Evolutionary conservation across 2,329 filamentous ascomycete species (phyloP), one percentile per base, ranked within the genome.

Genomic region (Davidsoniella australis): DNA sequence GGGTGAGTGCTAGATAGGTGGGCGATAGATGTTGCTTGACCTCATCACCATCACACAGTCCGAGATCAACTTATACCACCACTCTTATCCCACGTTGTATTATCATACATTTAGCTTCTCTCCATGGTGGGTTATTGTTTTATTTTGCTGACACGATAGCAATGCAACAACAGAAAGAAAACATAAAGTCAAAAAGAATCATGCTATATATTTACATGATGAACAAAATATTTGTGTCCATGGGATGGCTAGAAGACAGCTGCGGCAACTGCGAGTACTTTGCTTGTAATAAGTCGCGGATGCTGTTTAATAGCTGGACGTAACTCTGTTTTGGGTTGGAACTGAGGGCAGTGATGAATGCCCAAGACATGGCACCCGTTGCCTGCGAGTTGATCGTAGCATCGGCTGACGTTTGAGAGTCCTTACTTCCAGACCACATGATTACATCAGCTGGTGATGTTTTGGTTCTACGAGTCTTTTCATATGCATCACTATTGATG

Each of bases 301-400:
- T 89, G 64, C 78, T 89, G 70, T 91, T 93, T 55, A 94, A 71
- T 54, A 94, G 67, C 68, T 91, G 80, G 45, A 94, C 82, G 61
- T 94, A 94, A 66, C 83, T 91, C 68, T 94, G 86, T 62, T 91
- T 82, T 0, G 85, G 84, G 61, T 89, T 89, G 69, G 87, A 85
- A 70, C 82, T 84, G 58, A 94, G 72, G 20, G 85, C 78, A 3
- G 73, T 77, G 62, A 94, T 86, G 63, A 94, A 94, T 4, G 87
- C 87, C 76, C 82, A 93, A 4, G 84, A 89, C 86, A 94, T 94
- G 61, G 87, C 87, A 49, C 87, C 87, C 0, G 87, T 94, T 41
- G 87, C 86, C 65, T 94, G 74, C 53, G 84, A 80, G 18, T 71
- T 75, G 56, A 94, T 93, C 33, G 76, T 80, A 12, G 87, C 85